Conservation (phyloP, 2,329 filamentous ascomycete genomes). For the Sclerotinia spermophila region DNA sequence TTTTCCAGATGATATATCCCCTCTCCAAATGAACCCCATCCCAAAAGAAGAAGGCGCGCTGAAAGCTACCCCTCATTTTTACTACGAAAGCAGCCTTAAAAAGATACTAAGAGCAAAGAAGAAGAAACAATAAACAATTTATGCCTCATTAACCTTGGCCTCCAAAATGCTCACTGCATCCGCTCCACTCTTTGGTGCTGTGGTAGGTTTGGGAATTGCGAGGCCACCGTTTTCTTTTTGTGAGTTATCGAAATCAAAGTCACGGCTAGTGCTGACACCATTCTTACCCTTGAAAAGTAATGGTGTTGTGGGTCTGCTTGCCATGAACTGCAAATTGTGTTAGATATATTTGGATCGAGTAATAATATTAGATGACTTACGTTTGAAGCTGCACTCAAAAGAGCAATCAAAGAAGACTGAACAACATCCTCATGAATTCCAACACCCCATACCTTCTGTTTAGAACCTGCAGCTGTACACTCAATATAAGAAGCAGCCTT, state of each 20-base stretch:
- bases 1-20: neutral
- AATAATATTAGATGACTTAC: slow-evolving; percentile 80
- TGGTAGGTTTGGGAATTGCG: slow-evolving; percentile 30
- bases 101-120: neutral
- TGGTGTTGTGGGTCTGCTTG: slow-evolving; percentile 66
- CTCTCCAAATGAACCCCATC: neutral
- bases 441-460: slow-evolving; percentile 80
- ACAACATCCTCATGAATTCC: slow-evolving; percentile 92
- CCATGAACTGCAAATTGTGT: slow-evolving; percentile 72
- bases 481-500: slow-evolving; percentile 97
- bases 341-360: slow-evolving; percentile 78
- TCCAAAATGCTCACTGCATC: slow-evolving; percentile 41
- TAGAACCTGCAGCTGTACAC: slow-evolving; percentile 66
- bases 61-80: slow-evolving; percentile 10
- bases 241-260: slow-evolving; percentile 38
- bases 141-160: slow-evolving; percentile 40
- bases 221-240: slow-evolving; percentile 28
- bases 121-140: slow-evolving; percentile 14
- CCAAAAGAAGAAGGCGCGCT: neutral
- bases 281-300: slow-evolving; percentile 57
- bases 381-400: slow-evolving; percentile 80
- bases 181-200: slow-evolving; percentile 30
- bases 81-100: neutral
- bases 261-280: slow-evolving; percentile 42
- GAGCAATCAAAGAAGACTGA: slow-evolving; percentile 80